A percentile compares a stretch with the other conserved stretches of the same genome.
phyloP scores from a whole-genome alignment of 2,329 filamentous ascomycete species.

The Septoria linicola region DNA sequence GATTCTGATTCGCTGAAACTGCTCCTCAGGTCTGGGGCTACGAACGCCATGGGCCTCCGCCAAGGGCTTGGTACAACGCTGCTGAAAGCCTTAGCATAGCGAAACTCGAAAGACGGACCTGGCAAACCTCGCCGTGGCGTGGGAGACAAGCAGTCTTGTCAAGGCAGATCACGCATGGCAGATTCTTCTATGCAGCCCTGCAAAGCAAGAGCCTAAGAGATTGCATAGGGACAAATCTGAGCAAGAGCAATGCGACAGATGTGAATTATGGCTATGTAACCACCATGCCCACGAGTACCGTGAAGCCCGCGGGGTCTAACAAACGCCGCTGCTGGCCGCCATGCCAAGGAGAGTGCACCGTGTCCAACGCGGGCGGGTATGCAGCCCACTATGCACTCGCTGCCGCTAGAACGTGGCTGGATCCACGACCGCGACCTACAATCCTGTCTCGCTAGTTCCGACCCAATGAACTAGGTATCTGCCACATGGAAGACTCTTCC shows the following conservation, averaged over 20 bases:
- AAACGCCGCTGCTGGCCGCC: neutral
- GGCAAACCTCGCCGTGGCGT: constrained; percentile 1
- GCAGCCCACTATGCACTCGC: constrained; percentile 5
- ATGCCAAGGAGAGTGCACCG: no score
- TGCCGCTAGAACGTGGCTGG: constrained; percentile 13
- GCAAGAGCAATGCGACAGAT: neutral
- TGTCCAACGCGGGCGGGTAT: neutral
- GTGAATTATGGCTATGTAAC: constrained; percentile 1
- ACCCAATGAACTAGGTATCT: constrained; percentile 3
- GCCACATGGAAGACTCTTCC: constrained; percentile 1
- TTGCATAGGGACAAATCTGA: neutral
- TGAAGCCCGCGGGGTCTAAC: neutral
- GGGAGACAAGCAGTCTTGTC: constrained; percentile 3
- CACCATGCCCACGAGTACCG: neutral
- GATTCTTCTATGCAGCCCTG: neutral
- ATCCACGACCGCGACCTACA: constrained; percentile 6
- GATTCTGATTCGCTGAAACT: neutral
- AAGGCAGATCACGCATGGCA: neutral
- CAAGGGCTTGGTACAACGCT: neutral
- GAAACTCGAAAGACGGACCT: neutral
- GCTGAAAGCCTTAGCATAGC: neutral
- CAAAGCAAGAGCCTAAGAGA: neutral
- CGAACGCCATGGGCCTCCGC: neutral
- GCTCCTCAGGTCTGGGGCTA: neutral
- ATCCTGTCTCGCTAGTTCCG: constrained; percentile 2